phyloP scores from a whole-genome alignment of 2,329 filamentous ascomycete genomes.

The Verticillium alfalfae region DNA sequence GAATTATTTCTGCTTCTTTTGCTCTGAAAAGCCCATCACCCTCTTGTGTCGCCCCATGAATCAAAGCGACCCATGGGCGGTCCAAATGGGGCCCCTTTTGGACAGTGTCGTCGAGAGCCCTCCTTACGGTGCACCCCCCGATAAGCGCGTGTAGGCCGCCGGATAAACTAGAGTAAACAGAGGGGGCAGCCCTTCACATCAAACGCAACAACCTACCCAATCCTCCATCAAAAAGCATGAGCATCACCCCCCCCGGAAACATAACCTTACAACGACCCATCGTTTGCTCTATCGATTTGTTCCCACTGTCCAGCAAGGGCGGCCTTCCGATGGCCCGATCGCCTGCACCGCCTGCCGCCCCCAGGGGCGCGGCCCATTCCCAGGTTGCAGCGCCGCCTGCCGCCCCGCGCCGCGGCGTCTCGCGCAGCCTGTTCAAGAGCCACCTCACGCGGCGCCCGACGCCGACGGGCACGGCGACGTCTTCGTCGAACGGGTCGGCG shows the following conservation, averaged over 20 bases:
- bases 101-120: not conserved
- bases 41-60: not conserved
- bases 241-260: no score
- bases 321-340: not conserved
- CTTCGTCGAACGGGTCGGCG: slow-evolving; percentile 24
- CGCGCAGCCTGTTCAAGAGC: slow-evolving; percentile 55
- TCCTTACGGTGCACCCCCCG: not conserved
- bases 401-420: slow-evolving; percentile 25
- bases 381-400: not conserved
- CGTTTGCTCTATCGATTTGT: no score
- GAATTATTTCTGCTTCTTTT: no score
- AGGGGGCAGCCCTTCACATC: not conserved
- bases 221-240: not conserved
- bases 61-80: not conserved
- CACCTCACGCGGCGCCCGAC: slow-evolving; percentile 54
- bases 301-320: not conserved
- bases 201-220: not conserved
- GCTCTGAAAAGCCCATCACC: no score
- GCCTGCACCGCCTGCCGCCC: not conserved
- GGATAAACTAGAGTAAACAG: slow-evolving; percentile 8
- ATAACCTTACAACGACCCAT: not conserved
- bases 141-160: not conserved
- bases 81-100: not conserved
- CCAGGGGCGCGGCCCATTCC: not conserved
- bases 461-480: slow-evolving; percentile 21